Percentiles rank a stretch among this genome's conserved stretches.
These are phyloP conservation scores for Fusarium falciforme DNA, from an alignment of 2,329 filamentous ascomycete species.

Conservation along the genomic window DNA sequence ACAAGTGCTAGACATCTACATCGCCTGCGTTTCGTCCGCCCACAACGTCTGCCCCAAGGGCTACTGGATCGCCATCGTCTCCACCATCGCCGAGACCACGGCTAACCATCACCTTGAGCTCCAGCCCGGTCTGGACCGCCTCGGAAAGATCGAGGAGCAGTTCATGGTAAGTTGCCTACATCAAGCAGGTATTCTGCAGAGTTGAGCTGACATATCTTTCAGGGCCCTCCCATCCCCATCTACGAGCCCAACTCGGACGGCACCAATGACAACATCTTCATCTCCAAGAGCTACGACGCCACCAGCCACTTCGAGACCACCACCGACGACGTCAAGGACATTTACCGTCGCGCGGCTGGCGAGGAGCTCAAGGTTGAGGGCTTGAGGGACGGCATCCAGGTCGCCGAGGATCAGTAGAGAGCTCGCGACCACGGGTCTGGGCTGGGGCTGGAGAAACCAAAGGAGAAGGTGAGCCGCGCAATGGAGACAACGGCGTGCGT, in stretches of 20 bases:
- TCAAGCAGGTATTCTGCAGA: not conserved
- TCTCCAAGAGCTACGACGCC: conserved; percentile 98
- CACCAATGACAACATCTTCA: conserved; percentile 89
- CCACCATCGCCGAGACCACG: conserved; percentile 91
- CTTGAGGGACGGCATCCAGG: conserved; percentile 81
- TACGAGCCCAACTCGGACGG: conserved; percentile 92
- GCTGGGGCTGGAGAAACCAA: conserved; percentile 8
- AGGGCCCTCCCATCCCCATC: conserved; percentile 87
- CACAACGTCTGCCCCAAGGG: conserved; percentile 99
- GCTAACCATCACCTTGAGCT: conserved; percentile 97
- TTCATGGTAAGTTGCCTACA: conserved; percentile 76
- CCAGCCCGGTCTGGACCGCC: conserved; percentile 88
- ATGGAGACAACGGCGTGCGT: conserved; percentile 2
- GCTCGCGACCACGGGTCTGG: not conserved
- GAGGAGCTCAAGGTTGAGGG: conserved; percentile 91
- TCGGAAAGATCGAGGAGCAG: conserved; percentile 94
- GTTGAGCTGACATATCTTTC: not conserved
- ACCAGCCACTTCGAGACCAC: conserved; percentile 97
- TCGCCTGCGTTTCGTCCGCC: conserved; percentile 92
- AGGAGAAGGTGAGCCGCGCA: conserved; percentile 15
- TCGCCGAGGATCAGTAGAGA: conserved; percentile 71
- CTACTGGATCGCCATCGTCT: conserved; percentile 98
- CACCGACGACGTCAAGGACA: conserved; percentile 91
- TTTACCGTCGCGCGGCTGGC: conserved; percentile 86
- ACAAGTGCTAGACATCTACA: conserved; percentile 81